Percentiles rank a stretch among this genome's conserved stretches.
Conservation (phyloP, 2,329 filamentous ascomycete species). For the Zymoseptoria pseudotritici region DNA sequence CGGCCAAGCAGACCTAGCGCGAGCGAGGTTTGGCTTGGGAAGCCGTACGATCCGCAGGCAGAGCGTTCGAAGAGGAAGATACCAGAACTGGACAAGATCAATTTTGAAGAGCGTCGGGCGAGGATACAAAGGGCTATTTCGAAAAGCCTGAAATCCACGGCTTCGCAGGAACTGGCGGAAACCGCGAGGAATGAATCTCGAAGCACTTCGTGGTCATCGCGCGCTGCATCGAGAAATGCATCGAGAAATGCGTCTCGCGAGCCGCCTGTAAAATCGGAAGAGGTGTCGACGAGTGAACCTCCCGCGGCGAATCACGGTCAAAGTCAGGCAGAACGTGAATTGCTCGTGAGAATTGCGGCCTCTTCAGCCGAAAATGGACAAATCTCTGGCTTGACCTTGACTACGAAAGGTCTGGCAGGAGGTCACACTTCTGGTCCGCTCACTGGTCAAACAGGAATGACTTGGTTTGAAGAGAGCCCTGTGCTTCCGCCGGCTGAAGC, state of each 20-base stretch:
- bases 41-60: slow-evolving; percentile 71
- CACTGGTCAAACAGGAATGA: slow-evolving; percentile 31
- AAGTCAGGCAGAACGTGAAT: slow-evolving; percentile 4
- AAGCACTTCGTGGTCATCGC: slow-evolving; percentile 7
- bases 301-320: slow-evolving; percentile 9
- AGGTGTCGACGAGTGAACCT: slow-evolving; percentile 6
- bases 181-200: slow-evolving; percentile 14
- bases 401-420: slow-evolving; percentile 17
- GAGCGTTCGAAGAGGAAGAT: slow-evolving; percentile 36
- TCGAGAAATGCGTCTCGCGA: slow-evolving; percentile 10
- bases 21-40: slow-evolving; percentile 55
- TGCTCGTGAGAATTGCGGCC: neutral
- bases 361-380: slow-evolving; percentile 3
- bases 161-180: slow-evolving; percentile 37
- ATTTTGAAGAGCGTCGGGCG: slow-evolving; percentile 75
- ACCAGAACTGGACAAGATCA: slow-evolving; percentile 65
- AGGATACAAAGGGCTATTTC: slow-evolving; percentile 80
- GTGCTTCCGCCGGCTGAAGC: slow-evolving; percentile 49
- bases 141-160: slow-evolving; percentile 66
- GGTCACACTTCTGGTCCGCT: slow-evolving; percentile 21
- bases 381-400: slow-evolving; percentile 19
- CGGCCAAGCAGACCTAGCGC: slow-evolving; percentile 31
- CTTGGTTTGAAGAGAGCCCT: slow-evolving; percentile 49
- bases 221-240: slow-evolving; percentile 8
- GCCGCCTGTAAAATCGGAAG: slow-evolving; percentile 40